Percentiles rank a stretch among this genome's conserved stretches.
These are phyloP conservation scores for Tricholomella constricta DNA, from an alignment of 768 basidiomycete species.

Conservation along the genomic window DNA sequence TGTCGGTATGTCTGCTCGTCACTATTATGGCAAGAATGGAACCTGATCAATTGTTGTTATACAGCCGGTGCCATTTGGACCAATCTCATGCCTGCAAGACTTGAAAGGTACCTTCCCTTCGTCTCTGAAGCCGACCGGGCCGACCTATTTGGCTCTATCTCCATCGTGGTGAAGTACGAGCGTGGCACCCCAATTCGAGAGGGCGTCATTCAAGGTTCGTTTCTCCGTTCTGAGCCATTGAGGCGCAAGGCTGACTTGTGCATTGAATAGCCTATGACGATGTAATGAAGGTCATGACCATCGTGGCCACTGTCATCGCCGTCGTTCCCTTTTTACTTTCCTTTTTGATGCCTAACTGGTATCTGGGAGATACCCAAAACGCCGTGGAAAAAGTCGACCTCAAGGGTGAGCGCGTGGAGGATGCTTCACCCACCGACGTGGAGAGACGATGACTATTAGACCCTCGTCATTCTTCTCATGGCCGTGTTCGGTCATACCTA, in stretches of 20 bases:
- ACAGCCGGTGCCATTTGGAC: conserved; percentile 68
- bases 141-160: conserved; percentile 58
- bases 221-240: neutral
- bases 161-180: conserved; percentile 47
- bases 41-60: neutral
- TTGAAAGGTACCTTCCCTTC: conserved; percentile 56
- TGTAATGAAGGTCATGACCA: conserved; percentile 58
- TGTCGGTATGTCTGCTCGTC: conserved; percentile 41
- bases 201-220: conserved; percentile 60
- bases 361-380: conserved; percentile 72
- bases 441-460: conserved; percentile 10
- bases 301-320: conserved; percentile 52
- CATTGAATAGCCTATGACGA: conserved; percentile 47
- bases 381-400: conserved; percentile 54
- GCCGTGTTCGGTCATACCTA: too few relatives aligned
- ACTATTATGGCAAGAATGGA: neutral
- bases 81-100: conserved; percentile 62
- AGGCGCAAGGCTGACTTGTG: neutral
- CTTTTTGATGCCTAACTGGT: conserved; percentile 64
- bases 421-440: neutral
- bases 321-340: conserved; percentile 61
- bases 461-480: too few relatives aligned
- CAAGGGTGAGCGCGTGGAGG: conserved; percentile 24
- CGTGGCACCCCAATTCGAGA: conserved; percentile 60
- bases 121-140: conserved; percentile 43